phyloP scores from a whole-genome alignment of 345 rosid genomes.

The Melaleuca alternifolia region DNA sequence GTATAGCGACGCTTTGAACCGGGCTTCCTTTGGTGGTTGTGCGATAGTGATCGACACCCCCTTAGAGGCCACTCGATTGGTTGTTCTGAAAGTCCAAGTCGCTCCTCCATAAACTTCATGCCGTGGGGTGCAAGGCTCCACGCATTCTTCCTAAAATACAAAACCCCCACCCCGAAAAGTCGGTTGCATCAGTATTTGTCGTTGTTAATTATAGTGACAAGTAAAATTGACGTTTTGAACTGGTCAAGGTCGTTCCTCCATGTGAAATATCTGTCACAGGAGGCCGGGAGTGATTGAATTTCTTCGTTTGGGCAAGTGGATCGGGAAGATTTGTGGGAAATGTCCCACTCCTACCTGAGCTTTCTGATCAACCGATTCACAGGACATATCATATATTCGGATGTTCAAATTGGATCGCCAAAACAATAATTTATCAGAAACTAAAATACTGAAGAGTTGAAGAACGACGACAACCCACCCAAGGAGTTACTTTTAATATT shows the following conservation, averaged over 20 bases:
- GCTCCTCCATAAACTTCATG: not conserved
- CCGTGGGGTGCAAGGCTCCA: not conserved
- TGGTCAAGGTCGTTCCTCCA: not conserved
- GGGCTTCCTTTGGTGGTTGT: not conserved
- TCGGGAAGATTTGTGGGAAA: not conserved
- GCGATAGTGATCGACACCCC: not conserved
- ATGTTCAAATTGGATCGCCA: not conserved
- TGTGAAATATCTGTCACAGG: not conserved
- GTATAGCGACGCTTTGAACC: not conserved
- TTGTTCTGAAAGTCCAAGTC: not conserved
- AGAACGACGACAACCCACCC: not conserved
- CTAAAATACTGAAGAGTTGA: not conserved
- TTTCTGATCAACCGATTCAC: not conserved
- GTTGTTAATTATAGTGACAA: not conserved
- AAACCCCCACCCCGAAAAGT: not conserved
- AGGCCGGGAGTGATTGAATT: not conserved
- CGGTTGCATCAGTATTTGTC: not conserved
- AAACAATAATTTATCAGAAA: not conserved
- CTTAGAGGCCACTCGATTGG: not conserved
- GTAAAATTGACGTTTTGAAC: not conserved
- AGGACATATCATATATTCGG: not conserved
- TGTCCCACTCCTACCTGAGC: not conserved
- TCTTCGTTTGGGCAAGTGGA: not conserved
- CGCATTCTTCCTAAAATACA: not conserved
- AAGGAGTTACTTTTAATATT: not conserved